Base-by-base conservation (phyloP, 805 yeast genomes). In the Zygoascus biomembranicola region DNA sequence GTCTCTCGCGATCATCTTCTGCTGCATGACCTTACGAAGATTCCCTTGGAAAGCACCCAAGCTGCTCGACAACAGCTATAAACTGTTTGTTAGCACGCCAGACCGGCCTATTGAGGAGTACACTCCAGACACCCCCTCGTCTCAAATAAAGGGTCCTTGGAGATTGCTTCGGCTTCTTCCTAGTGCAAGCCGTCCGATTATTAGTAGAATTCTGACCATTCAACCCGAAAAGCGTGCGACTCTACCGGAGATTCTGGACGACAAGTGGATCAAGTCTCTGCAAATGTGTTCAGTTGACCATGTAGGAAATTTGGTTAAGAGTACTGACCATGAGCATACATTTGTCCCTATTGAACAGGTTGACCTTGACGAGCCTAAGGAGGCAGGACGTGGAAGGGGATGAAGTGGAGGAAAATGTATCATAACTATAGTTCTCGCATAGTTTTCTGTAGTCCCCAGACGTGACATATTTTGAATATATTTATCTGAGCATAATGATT, bases 21-120 rank as follows among this genome's bases (percentile, higher is more conserved):
- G 96, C 67, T 90, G 98, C 70, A 87, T 90, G 90, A 75, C 85
- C 1, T 72, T 90, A 59, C 80, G 85, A 60, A 72, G 96, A 56
- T 92, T 92, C 70, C 98, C 99, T 0, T 92, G 99, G 99, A 89
- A 89, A 66, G 79, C 90, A 1, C 97, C 97, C n/a, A 82, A 84
- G 59, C 69, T 73, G 26, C 72, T 80, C 6, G 97, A 90, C 66
- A 81, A 81, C 52, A 82, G 94, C 4, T 92, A 77, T 72, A 77
- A 81, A 54, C 76, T 87, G 56, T 92, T 85, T 64, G 43, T 59
- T 18, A 58, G 62, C 8, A 61, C 59, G 32, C 66, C 67, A 2
- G 58, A 57, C 26, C 43, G 47, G 31, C 52, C 52, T 4, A 35
- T 16, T 20, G 47, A 52, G 13, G 48, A 31, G 14, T 41, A 49